Base-by-base conservation (phyloP, 495 filamentous ascomycete genomes). In the Aspergillus egyptiacus region DNA sequence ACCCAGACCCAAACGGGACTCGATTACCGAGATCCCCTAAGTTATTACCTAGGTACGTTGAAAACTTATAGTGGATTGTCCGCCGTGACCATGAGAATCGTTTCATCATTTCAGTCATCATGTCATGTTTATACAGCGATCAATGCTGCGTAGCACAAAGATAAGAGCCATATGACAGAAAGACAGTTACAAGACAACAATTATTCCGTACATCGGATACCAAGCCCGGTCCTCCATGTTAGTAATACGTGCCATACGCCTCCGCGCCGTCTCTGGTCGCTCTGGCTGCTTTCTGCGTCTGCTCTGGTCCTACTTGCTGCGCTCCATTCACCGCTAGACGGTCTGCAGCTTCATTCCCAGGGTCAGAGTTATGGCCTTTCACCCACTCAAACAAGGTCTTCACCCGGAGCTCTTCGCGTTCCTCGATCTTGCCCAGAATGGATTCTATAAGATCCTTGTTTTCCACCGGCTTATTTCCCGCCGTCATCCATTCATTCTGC, bases 381-480 rank as follows among this genome's bases (percentile, higher is more conserved):
- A 96, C 76, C 91, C 89, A 96, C 58, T 82, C 75, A 51, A 96
- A 94, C 31, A 75, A 60, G 0, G 86, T 91, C 55, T 75, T 65
- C 4, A 76, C 80, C 6, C 78, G 78, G 10, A 74, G 64, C 34
- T 70, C 64, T 22, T 81, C 69, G 32, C 93, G 74, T 55, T 83
- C 79, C 14, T 88, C 79, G n/a, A 96, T 83, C 50, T 78, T 80
- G 14, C 73, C 72, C 24, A 85, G 68, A 34, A 95, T 83, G 8
- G 76, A 76, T 67, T 87, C 74, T 40, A 97, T 71, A 17, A 98
- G 64, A 57, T 98, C 93, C 47, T 77, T 78, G 62, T 98, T 96
- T 66, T 89, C 80, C 4, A 98, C 93, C 0, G 75, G 70, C 47
- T 84, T 85, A 7, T 77, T 77, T 10, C 74, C 68, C 3, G 80